Evolutionary conservation across 371 early-diverging fungal genomes (phyloP).

Genomic region (Mucor plumbeus): DNA sequence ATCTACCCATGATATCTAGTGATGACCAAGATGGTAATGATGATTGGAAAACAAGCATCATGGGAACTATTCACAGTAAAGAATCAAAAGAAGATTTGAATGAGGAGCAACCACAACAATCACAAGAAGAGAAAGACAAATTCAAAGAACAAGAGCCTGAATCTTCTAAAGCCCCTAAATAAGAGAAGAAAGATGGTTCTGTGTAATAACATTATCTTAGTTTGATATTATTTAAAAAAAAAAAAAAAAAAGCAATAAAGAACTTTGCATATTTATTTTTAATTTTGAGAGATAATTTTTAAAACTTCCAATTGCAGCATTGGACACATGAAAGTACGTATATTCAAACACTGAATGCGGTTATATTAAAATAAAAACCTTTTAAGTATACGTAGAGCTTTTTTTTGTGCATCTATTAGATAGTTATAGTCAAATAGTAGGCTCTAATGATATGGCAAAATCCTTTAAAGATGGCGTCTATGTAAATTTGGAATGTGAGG

Average conservation of each 20-base stretch:
- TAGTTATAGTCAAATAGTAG: too few species aligned
- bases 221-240: not conserved
- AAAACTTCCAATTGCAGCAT: too few species aligned
- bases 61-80: constrained; percentile 18
- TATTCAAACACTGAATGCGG: too few species aligned
- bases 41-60: constrained; percentile 9
- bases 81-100: not conserved
- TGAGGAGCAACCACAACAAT: not conserved
- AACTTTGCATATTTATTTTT: not conserved
- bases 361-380: too few species aligned
- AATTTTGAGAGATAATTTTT: too few species aligned
- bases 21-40: constrained; percentile 4
- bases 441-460: too few species aligned
- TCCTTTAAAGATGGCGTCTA: too few species aligned
- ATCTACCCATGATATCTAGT: constrained; percentile 17
- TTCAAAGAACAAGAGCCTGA: not conserved
- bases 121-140: not conserved
- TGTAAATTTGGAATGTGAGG: too few species aligned
- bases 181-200: not conserved
- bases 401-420: too few species aligned
- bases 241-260: constrained; percentile 3
- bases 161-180: not conserved
- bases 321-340: too few species aligned
- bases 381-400: too few species aligned
- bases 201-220: not conserved